Evolutionary conservation across 2,329 filamentous ascomycete genomes (phyloP).

Genomic region (Botrytis fragariae): DNA sequence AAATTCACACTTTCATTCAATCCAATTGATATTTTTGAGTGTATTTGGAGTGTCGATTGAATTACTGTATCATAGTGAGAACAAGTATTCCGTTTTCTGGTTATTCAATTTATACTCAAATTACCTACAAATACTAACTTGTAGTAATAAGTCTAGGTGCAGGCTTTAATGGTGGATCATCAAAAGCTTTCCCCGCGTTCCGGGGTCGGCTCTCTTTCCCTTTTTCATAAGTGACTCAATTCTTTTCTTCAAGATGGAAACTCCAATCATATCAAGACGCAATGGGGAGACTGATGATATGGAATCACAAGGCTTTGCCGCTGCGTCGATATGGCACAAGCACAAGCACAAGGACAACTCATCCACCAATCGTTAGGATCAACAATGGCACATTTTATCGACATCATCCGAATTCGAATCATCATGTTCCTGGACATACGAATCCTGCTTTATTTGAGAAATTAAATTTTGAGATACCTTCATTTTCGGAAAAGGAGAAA

Average conservation of each 20-base stretch:
- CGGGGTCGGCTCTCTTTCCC: not conserved
- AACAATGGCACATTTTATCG: conserved; percentile 80
- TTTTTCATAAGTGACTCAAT: not conserved
- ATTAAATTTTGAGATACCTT: conserved; percentile 68
- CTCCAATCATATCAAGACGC: not conserved
- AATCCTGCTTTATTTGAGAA: conserved; percentile 74
- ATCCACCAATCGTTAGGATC: conserved; percentile 66
- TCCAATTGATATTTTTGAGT: not conserved
- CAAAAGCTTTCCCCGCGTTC: conserved; percentile 16
- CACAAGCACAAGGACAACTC: conserved; percentile 27
- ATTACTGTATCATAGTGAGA: not conserved
- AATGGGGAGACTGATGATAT: conserved; percentile 27
- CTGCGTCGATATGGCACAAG: conserved; percentile 28
- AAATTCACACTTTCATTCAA: not conserved
- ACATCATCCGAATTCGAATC: conserved; percentile 58
- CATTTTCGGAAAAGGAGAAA: conserved; percentile 48
- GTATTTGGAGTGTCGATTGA: not conserved
- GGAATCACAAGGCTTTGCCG: conserved; percentile 12
- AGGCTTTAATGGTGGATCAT: not conserved
- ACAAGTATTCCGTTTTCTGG: not conserved
- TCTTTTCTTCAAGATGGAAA: not conserved
- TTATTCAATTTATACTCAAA: too few species aligned
- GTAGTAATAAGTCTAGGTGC: not conserved
- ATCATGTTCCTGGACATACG: conserved; percentile 39
- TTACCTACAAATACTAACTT: not conserved